Base-by-base conservation (phyloP, 495 filamentous ascomycete species). In the Penicillium pancosmium region DNA sequence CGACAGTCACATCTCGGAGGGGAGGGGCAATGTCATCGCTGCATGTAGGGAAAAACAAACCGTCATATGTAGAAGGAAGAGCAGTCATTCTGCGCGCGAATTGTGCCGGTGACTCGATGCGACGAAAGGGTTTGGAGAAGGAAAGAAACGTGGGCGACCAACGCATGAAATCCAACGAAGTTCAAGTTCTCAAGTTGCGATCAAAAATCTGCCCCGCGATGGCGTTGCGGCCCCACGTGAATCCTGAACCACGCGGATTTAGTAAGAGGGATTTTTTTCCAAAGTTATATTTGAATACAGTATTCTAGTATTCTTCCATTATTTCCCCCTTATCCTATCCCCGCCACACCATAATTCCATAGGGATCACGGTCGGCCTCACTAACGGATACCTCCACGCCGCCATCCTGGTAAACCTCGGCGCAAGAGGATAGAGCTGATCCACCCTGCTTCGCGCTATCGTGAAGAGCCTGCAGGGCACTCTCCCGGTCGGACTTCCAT, bases 341-440 rank as follows among this genome's bases (percentile, higher is more conserved):
- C 5, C 78, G 79, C 58, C 78, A 70, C 46, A 88, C 76, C 65
- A 89, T 81, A 62, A 91, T 84, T 18, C 84, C 84, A 76, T 84
- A 91, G 2, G 88, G 88, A 80, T 98, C 94, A 35, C 82, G 79
- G 76, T 98, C 94, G 52, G 74, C 78, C 68, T 88, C 81, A 68
- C 91, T 96, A 48, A 94, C 85, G 60, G 86, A 66, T 40, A 98
- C 86, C 52, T 84, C 77, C 16, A 88, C 75, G 44, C 73, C 67
- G 4, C 69, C 75, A 68, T 86, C 83, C 33, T 69, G 63, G 50
- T 81, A 72, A 18, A 77, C 74, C 31, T 84, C 80, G 47, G 74
- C 62, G 60, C 71, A 68, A 38, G 71, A 77, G 33, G 76, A 69
- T 5, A 57, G 34, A 6, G 60, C 55, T 13, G 50, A 46, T 23